Evolutionary conservation across 139 green algal genomes (phyloP), one percentile per base, ranked within the genome.

Genomic region (Astrephomene gubernaculifera): DNA sequence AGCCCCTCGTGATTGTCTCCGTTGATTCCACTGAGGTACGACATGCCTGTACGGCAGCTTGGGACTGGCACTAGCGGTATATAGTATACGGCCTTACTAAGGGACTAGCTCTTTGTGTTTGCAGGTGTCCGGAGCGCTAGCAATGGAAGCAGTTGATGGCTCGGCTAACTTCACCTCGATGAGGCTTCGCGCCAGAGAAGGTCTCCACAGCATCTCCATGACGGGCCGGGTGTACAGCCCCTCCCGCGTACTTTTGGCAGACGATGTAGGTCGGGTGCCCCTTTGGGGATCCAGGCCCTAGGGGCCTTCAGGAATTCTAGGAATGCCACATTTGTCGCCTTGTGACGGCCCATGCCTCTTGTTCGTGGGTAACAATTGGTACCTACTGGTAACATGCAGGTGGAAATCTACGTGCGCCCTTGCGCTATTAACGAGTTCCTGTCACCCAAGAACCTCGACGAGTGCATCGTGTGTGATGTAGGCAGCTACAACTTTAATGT

Each of bases 391-490:
- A n/a, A n/a, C 63, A 10, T 70, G 53, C 75, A 73, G 57, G 19
- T 72, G 9, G 25, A 41, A 49, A 74, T 84, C 43, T 75, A 84
- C 25, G 78, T 84, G 31, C 78, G 78, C 8, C 61, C 78, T 4
- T 84, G 78, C 63, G 43, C 39, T 43, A 84, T 84, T n/a, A 74
- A 74, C 21, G 78, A 84, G 63, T 84, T 84, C 60, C 41, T 73
- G 4, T 57, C 61, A 4, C 61, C 78, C 61, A 64, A 69, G 61
- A 75, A 71, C 33, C 21, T 73, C 29, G 78, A 74, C n/a, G 61
- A 73, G 78, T 84, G 78, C 78, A 65, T 75, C 22, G 22, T 63
- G 19, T 84, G 78, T 33, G 61, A 74, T 9, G 10, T 7, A 27
- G 61, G 43, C 22, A 31, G n/a, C 43, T 84, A 67, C 41, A 84